Base-by-base conservation (phyloP, 441 rosid species). In the Geranium incanum region DNA sequence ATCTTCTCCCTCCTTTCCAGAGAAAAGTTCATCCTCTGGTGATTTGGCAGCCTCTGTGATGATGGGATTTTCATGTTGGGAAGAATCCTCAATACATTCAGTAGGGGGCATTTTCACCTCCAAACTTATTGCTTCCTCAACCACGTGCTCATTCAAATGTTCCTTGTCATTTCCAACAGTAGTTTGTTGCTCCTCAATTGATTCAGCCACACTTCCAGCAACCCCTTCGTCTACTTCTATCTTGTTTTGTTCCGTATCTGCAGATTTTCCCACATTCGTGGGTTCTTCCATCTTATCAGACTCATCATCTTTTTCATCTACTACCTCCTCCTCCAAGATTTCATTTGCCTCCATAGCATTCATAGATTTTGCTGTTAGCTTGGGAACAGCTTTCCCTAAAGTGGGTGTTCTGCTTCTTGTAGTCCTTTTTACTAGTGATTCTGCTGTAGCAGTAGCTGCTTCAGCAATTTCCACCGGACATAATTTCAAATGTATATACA, bases 381-480 rank as follows among this genome's bases (percentile, higher is more conserved):
- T 64, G 48, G 73, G 11, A 66, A 38, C 48, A 74, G 33, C 78
- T 70, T 78, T 73, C 6, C 77, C 74, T 1, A 73, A 67, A 70
- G 76, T 57, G 71, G 80, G 41, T 66, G 71, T 52, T 74, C 62
- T 81, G 16, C 69, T 33, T 70, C 75, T 81, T 0, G 70, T 48
- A 50, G 66, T 71, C 79, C 76, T 83, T 81, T 76, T 84, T 60
- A 72, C 82, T 6, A 66, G 78, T 9, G 72, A 66, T 57, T 69
- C 76, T 8, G 81, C 76, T 8, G 81, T 66, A 13, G 36, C 60
- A 77, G 41, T 57, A 0, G 71, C 48, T 37, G 36, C 43, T 15
- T 76, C 76, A 8, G 59, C 74, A 77, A 77, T 82, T 77, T 73
- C 82, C 73, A 52, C 84, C 77, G 68, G 21, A 71, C 16, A 39